Percentiles rank a stretch among this genome's conserved stretches.
Conservation (phyloP, 345 rosid genomes). For the Eucalyptus marginata region DNA sequence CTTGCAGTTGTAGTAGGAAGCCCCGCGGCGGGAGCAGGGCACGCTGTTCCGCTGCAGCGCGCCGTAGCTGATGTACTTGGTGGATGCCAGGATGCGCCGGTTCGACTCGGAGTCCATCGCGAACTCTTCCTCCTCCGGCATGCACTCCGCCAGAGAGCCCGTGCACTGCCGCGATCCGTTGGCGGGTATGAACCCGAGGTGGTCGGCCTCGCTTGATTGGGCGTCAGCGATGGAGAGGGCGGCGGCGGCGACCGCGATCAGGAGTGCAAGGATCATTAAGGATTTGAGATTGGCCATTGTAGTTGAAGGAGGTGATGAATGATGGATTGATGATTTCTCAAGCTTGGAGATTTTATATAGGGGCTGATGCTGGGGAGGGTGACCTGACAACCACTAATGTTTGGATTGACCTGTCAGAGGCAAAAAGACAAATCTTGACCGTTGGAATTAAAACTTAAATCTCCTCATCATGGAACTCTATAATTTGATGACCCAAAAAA, state of each 20-base stretch:
- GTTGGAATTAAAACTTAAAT: background rate
- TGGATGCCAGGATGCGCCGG: slow-evolving; percentile 73
- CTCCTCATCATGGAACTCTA: background rate
- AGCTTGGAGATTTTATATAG: background rate
- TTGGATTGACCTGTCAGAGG: background rate
- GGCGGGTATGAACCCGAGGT: background rate
- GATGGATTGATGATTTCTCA: background rate
- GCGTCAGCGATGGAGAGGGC: background rate
- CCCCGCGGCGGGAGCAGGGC: slow-evolving; percentile 91
- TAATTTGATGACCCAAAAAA: background rate
- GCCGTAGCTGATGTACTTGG: slow-evolving; percentile 78
- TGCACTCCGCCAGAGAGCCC: background rate
- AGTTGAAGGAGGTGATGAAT: background rate
- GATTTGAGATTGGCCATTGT: background rate
- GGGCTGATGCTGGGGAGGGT: background rate
- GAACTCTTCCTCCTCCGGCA: slow-evolving; percentile 38
- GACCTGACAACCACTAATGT: background rate
- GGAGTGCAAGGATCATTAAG: background rate
- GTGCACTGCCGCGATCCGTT: background rate
- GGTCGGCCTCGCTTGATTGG: background rate
- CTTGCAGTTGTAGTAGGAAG: slow-evolving; percentile 91
- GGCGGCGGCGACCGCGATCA: background rate
- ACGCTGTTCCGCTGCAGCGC: slow-evolving; percentile 86
- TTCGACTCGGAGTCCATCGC: slow-evolving; percentile 65
- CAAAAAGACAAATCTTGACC: background rate